Evolutionary conservation across 176 grass and related monocot species (phyloP), one percentile per base, ranked within the genome.

Genomic region (Carex cristatella): DNA sequence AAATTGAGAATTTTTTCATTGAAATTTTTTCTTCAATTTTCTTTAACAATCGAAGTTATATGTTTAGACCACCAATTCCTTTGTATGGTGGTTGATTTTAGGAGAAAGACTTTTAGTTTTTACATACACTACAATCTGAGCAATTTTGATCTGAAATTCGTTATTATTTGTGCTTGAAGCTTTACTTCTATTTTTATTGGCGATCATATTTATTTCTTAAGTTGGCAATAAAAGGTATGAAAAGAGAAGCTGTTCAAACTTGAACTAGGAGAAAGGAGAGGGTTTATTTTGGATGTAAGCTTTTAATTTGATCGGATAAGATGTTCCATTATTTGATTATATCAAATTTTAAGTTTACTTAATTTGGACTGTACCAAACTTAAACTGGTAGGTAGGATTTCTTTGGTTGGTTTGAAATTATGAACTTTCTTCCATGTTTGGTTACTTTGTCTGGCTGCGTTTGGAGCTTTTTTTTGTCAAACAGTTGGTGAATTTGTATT

Each of bases 331-430:
- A 14, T 81, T 44, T 48, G 18, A 81, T 60, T 0, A 28, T 81
- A 49, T 79, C 2, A 58, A 79, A 18, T 30, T 14, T 14, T 65
- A 7, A 12, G 19, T 85, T 28, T 31, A 51, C 15, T 85, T 62
- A 7, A 60, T 85, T 74, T 61, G 83, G 19, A 9, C 44, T 38
- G 19, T 76, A 74, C 46, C 53, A 79, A 58, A 58, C 48, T 16
- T 79, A 79, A 56, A 57, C 28, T 79, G 74, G 53, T 56, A 54
- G 53, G 56, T 86, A 79, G 69, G 70, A 86, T n/a, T 78, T 79
- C 31, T 64, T 79, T 63, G 58, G 84, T 86, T 74, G 84, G 56
- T 79, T 79, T 86, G 84, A 79, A 65, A 61, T 76, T 61, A 28
- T n/a, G 35, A 78, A 44, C 33, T 86, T 40, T 86, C 58, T 77